Evolutionary conservation across 2,329 filamentous ascomycete genomes (phyloP), one percentile per base, ranked within the genome.

Genomic region (Pestalotiopsis sp.): DNA sequence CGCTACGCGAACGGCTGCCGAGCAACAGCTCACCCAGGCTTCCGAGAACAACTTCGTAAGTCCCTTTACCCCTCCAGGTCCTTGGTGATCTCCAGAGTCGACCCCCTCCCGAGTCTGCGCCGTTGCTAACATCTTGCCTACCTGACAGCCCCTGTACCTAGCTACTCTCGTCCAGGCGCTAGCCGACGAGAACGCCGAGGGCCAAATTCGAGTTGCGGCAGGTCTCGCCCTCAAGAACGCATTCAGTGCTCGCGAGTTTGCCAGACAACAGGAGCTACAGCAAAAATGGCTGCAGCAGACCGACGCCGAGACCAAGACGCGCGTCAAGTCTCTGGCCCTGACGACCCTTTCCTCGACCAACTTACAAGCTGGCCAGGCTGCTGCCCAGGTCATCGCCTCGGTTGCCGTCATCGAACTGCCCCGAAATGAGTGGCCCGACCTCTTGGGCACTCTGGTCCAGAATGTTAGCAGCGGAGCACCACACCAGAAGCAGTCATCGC

Each of bases 151-250:
- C 77, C 90, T 92, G 82, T 99, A 99, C 84, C 91, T 98, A 74
- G 90, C 92, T 74, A 96, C 94, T 72, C 92, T 99, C 79, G 95
- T 96, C 74, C 92, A 93, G 83, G 94, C 97, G 83, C 90, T 99
- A 78, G 94, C 95, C 79, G 97, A 98, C 83, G 95, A 98, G 79
- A 88, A 89, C 75, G 91, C 92, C 74, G 87, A 93, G 79, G 89
- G 92, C 73, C 89, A 93, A 79, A 96, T 98, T 79, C 92, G 96
- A 87, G 92, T 93, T 75, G 95, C 96, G 75, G 96, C 96, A 76
- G 96, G 95, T 90, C 90, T 99, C 76, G 95, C 96, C 75, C 87
- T 99, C 78, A 99, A 99, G 86, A 99, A 99, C 87, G 93, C 96
- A 77, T 98, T 99, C 85, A 94, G 93, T 78, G 93, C 95, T 78